Evolutionary conservation across 495 filamentous ascomycete genomes (phyloP).

Genomic region (Pseudotulostoma volvatum): DNA sequence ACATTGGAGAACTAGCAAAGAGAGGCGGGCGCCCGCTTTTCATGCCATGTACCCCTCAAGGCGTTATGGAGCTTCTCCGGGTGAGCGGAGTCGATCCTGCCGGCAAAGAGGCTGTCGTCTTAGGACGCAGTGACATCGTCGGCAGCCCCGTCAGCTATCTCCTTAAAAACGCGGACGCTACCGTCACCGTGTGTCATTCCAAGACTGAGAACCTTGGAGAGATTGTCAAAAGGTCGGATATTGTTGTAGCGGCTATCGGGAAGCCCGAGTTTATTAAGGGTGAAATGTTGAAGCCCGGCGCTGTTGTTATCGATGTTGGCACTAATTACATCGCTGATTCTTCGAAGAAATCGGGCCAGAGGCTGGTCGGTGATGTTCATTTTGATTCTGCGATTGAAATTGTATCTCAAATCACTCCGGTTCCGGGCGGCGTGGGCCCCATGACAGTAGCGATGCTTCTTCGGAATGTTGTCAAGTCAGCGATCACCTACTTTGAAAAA

Average conservation of each 20-base stretch:
- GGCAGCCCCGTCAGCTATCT: constrained; percentile 92
- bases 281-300: constrained; percentile 87
- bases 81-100: constrained; percentile 67
- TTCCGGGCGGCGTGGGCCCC: constrained; percentile 90
- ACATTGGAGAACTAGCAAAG: constrained; percentile 94
- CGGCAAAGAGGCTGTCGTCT: constrained; percentile 87
- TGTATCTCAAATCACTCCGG: constrained; percentile 90
- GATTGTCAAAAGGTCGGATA: constrained; percentile 68
- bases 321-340: constrained; percentile 92
- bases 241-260: constrained; percentile 85
- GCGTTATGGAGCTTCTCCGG: constrained; percentile 81
- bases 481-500: constrained; percentile 63
- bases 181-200: constrained; percentile 91
- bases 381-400: constrained; percentile 73
- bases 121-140: constrained; percentile 92
- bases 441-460: constrained; percentile 97
- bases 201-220: constrained; percentile 56
- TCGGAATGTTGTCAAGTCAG: constrained; percentile 79
- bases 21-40: constrained; percentile 77
- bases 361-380: constrained; percentile 92
- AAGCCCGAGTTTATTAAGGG: constrained; percentile 76
- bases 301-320: constrained; percentile 91
- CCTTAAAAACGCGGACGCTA: constrained; percentile 87
- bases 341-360: constrained; percentile 82
- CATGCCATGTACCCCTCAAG: constrained; percentile 87